A percentile compares a stretch with the other conserved stretches of the same genome.
These are phyloP conservation scores for Dothiorella sarmentorum DNA, from an alignment of 2,329 filamentous ascomycete genomes.

Conservation along the genomic window DNA sequence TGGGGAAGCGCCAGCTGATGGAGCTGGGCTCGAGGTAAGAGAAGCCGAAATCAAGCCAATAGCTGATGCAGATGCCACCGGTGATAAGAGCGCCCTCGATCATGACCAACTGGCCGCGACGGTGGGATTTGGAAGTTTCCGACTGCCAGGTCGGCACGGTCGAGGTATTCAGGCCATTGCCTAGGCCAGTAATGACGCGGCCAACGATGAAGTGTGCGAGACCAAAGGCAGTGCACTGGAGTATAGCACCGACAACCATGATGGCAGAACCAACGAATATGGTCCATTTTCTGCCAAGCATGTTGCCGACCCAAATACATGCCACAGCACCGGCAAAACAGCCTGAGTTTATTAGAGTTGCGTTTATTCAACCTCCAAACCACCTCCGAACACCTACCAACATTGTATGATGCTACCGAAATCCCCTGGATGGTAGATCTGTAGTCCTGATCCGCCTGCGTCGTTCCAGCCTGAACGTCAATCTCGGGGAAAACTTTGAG, in stretches of 20 bases:
- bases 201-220: slow-evolving; percentile 47
- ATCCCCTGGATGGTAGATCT: slow-evolving; percentile 42
- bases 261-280: slow-evolving; percentile 59
- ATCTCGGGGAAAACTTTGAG: slow-evolving; percentile 44
- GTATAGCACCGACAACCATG: slow-evolving; percentile 57
- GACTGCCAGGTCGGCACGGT: slow-evolving; percentile 48
- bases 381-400: slow-evolving; percentile 6
- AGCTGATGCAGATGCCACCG: slow-evolving; percentile 43
- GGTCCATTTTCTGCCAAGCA: slow-evolving; percentile 54
- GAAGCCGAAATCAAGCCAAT: slow-evolving; percentile 43
- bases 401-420: slow-evolving; percentile 22
- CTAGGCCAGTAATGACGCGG: slow-evolving; percentile 50
- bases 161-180: slow-evolving; percentile 43
- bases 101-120: slow-evolving; percentile 47
- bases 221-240: slow-evolving; percentile 53
- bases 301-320: slow-evolving; percentile 52
- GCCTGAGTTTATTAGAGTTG: slow-evolving; percentile 30
- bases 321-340: slow-evolving; percentile 46
- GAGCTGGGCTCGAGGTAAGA: slow-evolving; percentile 47
- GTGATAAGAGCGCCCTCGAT: slow-evolving; percentile 47
- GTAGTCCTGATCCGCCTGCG: slow-evolving; percentile 31
- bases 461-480: slow-evolving; percentile 36
- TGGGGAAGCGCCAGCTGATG: slow-evolving; percentile 52
- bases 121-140: slow-evolving; percentile 46
- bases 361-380: slow-evolving; percentile 19